These are phyloP conservation scores for Planoprotostelium fungivorum DNA, from an alignment of 78 protist species.

Conservation along the genomic window DNA sequence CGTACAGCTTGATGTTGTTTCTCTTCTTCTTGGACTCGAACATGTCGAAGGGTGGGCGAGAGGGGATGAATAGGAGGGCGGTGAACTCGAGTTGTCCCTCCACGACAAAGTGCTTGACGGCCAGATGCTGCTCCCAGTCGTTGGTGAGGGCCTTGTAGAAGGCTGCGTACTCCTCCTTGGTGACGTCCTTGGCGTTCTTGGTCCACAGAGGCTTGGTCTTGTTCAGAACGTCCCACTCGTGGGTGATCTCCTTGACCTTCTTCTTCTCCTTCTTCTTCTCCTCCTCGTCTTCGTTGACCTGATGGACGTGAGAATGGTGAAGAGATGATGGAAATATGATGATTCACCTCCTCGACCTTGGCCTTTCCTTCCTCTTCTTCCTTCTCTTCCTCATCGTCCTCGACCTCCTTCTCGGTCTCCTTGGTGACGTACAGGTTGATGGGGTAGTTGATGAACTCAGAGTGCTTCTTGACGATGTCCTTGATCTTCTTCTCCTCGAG, in stretches of 20 bases:
- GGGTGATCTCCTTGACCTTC: constrained; percentile 85
- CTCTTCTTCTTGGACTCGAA: constrained; percentile 96
- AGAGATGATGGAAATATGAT: constrained; percentile 7
- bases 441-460: constrained; percentile 99
- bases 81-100: constrained; percentile 99
- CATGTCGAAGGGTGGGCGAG: constrained; percentile 98
- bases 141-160: constrained; percentile 98
- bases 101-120: constrained; percentile 98
- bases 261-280: constrained; percentile 81
- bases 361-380: constrained; percentile 64
- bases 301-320: constrained; percentile 27
- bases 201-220: constrained; percentile 99
- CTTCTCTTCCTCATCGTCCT: constrained; percentile 75
- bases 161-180: constrained; percentile 98
- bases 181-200: constrained; percentile 91
- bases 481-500: constrained; percentile 92
- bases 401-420: constrained; percentile 86
- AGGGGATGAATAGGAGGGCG: constrained; percentile 96
- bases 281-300: constrained; percentile 79
- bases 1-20: constrained; percentile 99
- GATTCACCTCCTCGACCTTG: constrained; percentile 73
- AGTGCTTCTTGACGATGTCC: constrained; percentile 98
- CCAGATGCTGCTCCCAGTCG: constrained; percentile 99
- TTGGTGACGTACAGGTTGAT: constrained; percentile 88
- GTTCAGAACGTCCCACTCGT: constrained; percentile 96